Percentiles rank a stretch among this genome's conserved stretches.
Evolutionary conservation across 2,329 filamentous ascomycete genomes (phyloP).

Genomic region (Verticillium zaregamsianum): DNA sequence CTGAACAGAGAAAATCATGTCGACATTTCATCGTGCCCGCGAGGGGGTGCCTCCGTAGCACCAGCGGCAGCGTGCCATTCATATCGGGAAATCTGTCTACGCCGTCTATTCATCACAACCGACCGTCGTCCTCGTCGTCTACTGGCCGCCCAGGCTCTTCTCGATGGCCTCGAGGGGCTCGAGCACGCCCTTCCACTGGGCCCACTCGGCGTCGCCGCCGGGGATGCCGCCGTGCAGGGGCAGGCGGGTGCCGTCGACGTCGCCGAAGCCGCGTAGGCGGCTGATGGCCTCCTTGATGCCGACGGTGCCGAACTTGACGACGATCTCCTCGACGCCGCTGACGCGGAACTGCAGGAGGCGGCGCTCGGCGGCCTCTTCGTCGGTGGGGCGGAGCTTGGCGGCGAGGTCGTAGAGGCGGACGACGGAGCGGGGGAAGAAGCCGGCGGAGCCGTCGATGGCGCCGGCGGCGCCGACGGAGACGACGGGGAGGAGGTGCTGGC

Average conservation of each 20-base stretch:
- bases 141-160: constrained; percentile 16
- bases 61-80: background rate
- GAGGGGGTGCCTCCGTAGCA: background rate
- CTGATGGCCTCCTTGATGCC: constrained; percentile 63
- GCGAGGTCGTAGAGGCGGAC: constrained; percentile 51
- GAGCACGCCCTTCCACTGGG: constrained; percentile 42
- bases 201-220: constrained; percentile 54
- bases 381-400: constrained; percentile 20
- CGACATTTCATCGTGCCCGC: background rate
- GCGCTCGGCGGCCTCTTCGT: constrained; percentile 43
- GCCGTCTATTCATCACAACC: background rate
- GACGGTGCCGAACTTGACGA: constrained; percentile 56
- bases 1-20: background rate
- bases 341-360: constrained; percentile 56
- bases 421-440: constrained; percentile 59
- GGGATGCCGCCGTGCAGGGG: constrained; percentile 55
- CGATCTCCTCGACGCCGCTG: constrained; percentile 57
- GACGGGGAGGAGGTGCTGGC: constrained; percentile 60
- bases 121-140: background rate
- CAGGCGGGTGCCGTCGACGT: constrained; percentile 53
- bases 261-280: constrained; percentile 55
- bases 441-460: constrained; percentile 59
- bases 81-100: background rate
- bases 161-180: constrained; percentile 39
- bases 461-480: constrained; percentile 55